Evolutionary conservation across 306 rosid genomes (phyloP).

Genomic region (Potentilla sterilis): DNA sequence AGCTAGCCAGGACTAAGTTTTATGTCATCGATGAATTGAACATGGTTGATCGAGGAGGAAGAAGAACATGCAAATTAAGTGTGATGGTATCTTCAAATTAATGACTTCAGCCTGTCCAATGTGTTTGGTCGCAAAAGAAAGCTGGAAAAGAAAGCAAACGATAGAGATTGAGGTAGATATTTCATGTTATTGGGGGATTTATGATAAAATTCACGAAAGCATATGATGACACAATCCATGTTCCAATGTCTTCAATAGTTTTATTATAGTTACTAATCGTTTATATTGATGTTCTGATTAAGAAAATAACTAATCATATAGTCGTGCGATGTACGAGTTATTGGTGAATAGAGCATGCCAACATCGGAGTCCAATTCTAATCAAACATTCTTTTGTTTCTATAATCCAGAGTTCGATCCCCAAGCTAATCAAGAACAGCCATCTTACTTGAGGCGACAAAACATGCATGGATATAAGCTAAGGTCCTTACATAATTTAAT

Average conservation of each 20-base stretch:
- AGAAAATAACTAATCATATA: not conserved
- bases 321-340: no score
- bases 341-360: no score
- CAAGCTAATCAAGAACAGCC: not conserved
- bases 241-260: not conserved
- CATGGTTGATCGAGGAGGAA: not conserved
- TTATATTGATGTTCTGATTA: not conserved
- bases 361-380: not conserved
- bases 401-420: no score
- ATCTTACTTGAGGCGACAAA: no score
- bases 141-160: not conserved
- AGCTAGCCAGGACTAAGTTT: no score
- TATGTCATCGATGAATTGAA: no score
- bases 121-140: not conserved
- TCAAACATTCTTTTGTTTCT: not conserved
- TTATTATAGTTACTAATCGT: not conserved
- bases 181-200: not conserved
- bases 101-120: not conserved
- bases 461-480: no score
- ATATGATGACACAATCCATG: not conserved
- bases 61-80: not conserved
- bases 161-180: not conserved
- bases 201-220: not conserved
- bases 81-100: not conserved
- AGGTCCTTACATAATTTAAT: no score